Base-by-base conservation (phyloP, 179 eudicot genomes). In the Camellia oleifera region DNA sequence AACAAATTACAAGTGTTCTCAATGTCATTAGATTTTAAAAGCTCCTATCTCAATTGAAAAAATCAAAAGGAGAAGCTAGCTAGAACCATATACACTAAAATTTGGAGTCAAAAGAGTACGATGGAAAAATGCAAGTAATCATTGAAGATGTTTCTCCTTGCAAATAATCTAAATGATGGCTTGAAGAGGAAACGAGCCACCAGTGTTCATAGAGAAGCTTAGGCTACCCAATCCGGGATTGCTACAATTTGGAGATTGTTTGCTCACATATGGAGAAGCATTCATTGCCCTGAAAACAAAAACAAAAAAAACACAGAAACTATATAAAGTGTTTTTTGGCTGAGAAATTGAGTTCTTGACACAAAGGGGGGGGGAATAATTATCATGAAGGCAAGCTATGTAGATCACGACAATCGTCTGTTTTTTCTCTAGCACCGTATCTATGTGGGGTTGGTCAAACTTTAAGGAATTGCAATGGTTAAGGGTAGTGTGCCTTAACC, bases 201-300 rank as follows among this genome's bases (percentile, higher is more conserved):
- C 74, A 9, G 85, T 76, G 45, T 77, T 82, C 44, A 63, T 48
- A 68, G 82, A 62, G 23, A 57, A 69, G 57, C 72, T 79, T 56
- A 70, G 46, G 69, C 79, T 76, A 9, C 46, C 72, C 1, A 77
- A 73, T 73, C 81, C 82, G 7, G 79, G 68, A 15, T 79, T 48
- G 74, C 72, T 76, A 78, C 84, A 81, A 50, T 85, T 88, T 60
- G 67, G 82, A 72, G 82, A 60, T 57, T 84, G 81, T 62, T 82
- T 84, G 77, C 74, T 78, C 48, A 63, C 56, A 20, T 89, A 89
- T 46, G 92, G 92, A 17, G 88, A 72, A 68, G 80, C 77, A 45
- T 63, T 78, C 10, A 79, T 52, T 1, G 81, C 86, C 86, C 92
- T 89, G 88, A 58, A 75, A 12, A 50, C 48, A 77, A 52, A 60